Conservation (phyloP, 352 stramenopile species). For the Albugo laibachii region DNA sequence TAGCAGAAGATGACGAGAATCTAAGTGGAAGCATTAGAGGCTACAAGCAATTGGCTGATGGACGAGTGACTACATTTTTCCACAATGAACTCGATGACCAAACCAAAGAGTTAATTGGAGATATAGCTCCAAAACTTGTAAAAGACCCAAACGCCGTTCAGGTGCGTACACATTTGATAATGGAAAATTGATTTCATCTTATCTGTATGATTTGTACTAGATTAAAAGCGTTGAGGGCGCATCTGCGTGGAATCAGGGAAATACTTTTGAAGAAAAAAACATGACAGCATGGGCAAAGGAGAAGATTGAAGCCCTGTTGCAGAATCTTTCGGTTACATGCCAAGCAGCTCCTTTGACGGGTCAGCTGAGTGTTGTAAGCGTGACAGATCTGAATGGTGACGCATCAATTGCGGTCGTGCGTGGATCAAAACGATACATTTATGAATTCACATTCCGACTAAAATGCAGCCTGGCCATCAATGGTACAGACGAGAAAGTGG, state of each 20-base stretch:
- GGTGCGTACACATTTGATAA: slow-evolving; percentile 4
- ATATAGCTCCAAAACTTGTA: slow-evolving; percentile 83
- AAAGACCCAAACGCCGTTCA: slow-evolving; percentile 40
- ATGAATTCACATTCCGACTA: slow-evolving; percentile 56
- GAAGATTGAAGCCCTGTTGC: slow-evolving; percentile 43
- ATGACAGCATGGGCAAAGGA: slow-evolving; percentile 75
- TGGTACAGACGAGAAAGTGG: slow-evolving; percentile 1
- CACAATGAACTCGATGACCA: slow-evolving; percentile 96
- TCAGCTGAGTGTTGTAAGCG: slow-evolving; percentile 29
- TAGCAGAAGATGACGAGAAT: slow-evolving; percentile 37
- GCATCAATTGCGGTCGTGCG: slow-evolving; percentile 83
- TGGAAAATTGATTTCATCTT: neutral
- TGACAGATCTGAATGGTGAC: slow-evolving; percentile 81
- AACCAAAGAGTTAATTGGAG: slow-evolving; percentile 93
- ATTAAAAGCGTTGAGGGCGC: slow-evolving; percentile 71
- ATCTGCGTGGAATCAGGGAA: slow-evolving; percentile 86
- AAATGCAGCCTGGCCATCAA: slow-evolving; percentile 16
- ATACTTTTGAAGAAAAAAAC: slow-evolving; percentile 87
- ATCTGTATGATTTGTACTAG: slow-evolving; percentile 6
- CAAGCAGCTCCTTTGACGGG: slow-evolving; percentile 7
- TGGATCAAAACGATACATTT: slow-evolving; percentile 77
- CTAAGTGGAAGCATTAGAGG: slow-evolving; percentile 59
- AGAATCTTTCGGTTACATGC: slow-evolving; percentile 17
- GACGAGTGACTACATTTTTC: slow-evolving; percentile 97
- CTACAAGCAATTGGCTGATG: slow-evolving; percentile 94